These are phyloP conservation scores for Anthostomella pinea DNA, from an alignment of 2,329 filamentous ascomycete genomes.

Conservation along the genomic window DNA sequence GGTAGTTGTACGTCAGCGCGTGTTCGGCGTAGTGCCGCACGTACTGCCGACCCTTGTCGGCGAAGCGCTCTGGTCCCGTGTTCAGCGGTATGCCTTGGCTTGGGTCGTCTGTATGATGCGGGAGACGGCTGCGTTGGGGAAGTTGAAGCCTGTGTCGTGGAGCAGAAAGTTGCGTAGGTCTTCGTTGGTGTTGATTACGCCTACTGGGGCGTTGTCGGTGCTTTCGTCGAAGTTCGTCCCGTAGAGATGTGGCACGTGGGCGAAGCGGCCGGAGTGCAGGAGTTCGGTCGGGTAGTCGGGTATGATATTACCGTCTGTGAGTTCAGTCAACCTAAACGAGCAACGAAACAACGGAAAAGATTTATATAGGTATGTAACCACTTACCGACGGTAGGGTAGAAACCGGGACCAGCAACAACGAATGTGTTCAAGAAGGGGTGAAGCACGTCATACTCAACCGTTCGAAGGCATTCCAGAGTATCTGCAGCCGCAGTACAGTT, in stretches of 20 bases:
- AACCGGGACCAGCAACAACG: conserved; percentile 24
- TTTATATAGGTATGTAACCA: background rate
- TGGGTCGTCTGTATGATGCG: conserved; percentile 45
- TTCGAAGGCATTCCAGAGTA: conserved; percentile 48
- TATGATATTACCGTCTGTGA: conserved; percentile 55
- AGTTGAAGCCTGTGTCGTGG: conserved; percentile 20
- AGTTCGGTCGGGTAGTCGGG: conserved; percentile 50
- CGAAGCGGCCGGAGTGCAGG: conserved; percentile 55
- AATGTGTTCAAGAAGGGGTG: conserved; percentile 43
- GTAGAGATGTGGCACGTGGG: conserved; percentile 60
- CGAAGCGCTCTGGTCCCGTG: conserved; percentile 33
- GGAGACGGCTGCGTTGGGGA: conserved; percentile 25
- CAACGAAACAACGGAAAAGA: background rate
- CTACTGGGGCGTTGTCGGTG: conserved; percentile 26
- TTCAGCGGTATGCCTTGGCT: conserved; percentile 45
- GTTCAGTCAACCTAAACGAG: conserved; percentile 33
- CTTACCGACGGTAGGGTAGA: conserved; percentile 30
- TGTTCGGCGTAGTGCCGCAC: conserved; percentile 51
- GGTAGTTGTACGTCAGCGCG: conserved; percentile 56
- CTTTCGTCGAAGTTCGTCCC: conserved; percentile 68
- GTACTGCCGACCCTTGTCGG: conserved; percentile 44
- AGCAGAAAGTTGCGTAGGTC: conserved; percentile 22
- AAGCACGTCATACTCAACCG: conserved; percentile 42
- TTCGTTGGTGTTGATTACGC: conserved; percentile 24
- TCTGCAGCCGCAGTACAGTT: conserved; percentile 47